A percentile compares a stretch with the other conserved stretches of the same genome.
Evolutionary conservation across 345 rosid species (phyloP).

Genomic region (Fremontodendron californicum): DNA sequence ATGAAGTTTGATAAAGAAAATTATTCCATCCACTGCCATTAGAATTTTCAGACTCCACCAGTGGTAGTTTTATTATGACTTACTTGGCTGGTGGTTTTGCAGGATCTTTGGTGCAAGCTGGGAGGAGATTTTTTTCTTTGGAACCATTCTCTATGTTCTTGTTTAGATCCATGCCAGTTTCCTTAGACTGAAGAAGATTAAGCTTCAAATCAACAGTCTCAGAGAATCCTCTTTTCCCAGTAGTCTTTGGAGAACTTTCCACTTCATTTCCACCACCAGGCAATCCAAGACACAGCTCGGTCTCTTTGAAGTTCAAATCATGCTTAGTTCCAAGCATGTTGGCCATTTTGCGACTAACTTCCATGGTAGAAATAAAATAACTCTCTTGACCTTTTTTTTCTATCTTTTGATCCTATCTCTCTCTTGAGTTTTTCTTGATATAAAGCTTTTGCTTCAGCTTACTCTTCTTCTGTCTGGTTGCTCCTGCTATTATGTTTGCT

Average conservation of each 20-base stretch:
- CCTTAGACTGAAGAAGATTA: conserved; percentile 49
- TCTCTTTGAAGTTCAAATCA: conserved; percentile 52
- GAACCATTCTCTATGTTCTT: conserved; percentile 26
- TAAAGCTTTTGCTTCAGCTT: conserved; percentile 1
- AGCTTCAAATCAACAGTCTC: conserved; percentile 79
- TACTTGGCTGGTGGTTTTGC: conserved; percentile 78
- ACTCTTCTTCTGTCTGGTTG: not conserved
- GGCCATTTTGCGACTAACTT: conserved; percentile 30
- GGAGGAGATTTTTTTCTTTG: conserved; percentile 35
- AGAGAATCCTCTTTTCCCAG: conserved; percentile 67
- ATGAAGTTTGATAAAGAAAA: not conserved
- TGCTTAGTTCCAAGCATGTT: conserved; percentile 22
- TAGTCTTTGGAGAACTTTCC: conserved; percentile 32
- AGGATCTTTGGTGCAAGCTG: conserved; percentile 44
- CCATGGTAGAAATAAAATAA: not conserved
- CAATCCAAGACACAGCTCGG: conserved; percentile 74
- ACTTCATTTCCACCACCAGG: conserved; percentile 34
- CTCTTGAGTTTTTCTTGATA: not conserved
- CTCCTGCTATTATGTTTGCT: conserved; percentile 6
- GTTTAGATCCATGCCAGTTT: conserved; percentile 35
- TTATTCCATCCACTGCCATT: too few relatives aligned
- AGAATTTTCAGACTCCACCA: too few relatives aligned
- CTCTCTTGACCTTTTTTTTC: not conserved
- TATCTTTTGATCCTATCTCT: not conserved
- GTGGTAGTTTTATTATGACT: conserved; percentile 14